A percentile compares a stretch with the other conserved stretches of the same genome.
Conservation (phyloP, 129 eudicot genomes). For the Ambrosia trifida region DNA sequence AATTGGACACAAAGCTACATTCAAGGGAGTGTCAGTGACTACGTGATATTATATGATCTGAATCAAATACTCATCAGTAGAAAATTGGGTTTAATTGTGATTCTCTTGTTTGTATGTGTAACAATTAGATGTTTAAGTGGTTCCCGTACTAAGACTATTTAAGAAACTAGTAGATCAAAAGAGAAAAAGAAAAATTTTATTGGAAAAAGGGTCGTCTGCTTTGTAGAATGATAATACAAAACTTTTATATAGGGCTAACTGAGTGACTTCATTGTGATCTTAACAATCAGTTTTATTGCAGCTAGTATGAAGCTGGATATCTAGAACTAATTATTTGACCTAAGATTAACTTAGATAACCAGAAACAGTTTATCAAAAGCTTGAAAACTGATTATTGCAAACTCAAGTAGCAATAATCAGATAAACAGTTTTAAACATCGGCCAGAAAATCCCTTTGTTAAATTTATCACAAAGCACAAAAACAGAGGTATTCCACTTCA, state of each 20-base stretch:
- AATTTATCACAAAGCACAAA: slow-evolving; percentile 14
- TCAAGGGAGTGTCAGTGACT: neutral
- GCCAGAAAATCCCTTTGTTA: neutral
- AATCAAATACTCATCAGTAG: slow-evolving; percentile 1
- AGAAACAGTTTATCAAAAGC: slow-evolving; percentile 1
- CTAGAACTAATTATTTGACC: slow-evolving; percentile 4
- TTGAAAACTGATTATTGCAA: neutral
- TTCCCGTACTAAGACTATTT: neutral
- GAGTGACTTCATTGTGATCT: neutral
- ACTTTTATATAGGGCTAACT: neutral
- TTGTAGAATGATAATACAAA: neutral
- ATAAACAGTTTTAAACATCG: too few species aligned
- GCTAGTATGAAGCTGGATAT: neutral
- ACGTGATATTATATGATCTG: neutral
- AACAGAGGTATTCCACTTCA: neutral
- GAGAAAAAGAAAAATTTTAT: neutral
- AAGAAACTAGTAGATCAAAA: neutral
- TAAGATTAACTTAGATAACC: neutral
- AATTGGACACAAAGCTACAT: neutral
- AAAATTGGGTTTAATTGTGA: neutral
- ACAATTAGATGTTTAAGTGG: neutral
- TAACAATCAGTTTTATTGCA: neutral
- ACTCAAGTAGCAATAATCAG: slow-evolving; percentile 6
- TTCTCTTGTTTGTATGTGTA: neutral
- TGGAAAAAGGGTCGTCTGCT: neutral